These are phyloP conservation scores for Simplicillium sp. DNA, from an alignment of 2,329 filamentous ascomycete species.

Conservation along the genomic window DNA sequence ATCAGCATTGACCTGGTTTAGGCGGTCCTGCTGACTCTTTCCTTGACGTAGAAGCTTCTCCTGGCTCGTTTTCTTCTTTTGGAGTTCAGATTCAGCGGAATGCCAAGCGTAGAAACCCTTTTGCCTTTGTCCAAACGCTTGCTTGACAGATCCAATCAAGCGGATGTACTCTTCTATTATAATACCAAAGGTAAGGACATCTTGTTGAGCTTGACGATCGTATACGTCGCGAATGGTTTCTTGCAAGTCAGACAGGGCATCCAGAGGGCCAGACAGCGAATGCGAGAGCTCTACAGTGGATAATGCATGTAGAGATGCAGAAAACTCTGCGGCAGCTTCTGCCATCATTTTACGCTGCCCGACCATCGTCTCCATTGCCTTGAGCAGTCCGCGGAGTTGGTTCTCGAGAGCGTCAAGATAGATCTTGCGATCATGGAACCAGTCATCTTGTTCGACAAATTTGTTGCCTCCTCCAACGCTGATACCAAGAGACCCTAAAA, in stretches of 20 bases:
- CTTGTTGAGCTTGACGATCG: slow-evolving; percentile 92
- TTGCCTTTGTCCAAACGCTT: slow-evolving; percentile 83
- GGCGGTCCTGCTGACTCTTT: slow-evolving; percentile 87
- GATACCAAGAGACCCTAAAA: slow-evolving; percentile 77
- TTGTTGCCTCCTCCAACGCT: slow-evolving; percentile 71
- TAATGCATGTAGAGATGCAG: slow-evolving; percentile 81
- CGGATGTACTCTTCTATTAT: slow-evolving; percentile 98
- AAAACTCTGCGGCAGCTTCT: slow-evolving; percentile 89
- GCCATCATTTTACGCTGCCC: slow-evolving; percentile 86
- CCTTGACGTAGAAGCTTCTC: slow-evolving; percentile 94
- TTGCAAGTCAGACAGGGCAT: slow-evolving; percentile 87
- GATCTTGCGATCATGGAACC: slow-evolving; percentile 94
- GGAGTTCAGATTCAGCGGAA: slow-evolving; percentile 75
- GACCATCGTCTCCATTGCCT: slow-evolving; percentile 90
- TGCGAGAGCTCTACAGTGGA: slow-evolving; percentile 89
- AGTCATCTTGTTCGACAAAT: slow-evolving; percentile 97
- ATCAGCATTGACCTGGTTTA: slow-evolving; percentile 86
- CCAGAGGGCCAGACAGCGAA: slow-evolving; percentile 76
- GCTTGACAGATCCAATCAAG: slow-evolving; percentile 89
- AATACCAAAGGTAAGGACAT: slow-evolving; percentile 90
- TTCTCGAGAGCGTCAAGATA: slow-evolving; percentile 91
- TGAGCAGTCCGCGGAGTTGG: slow-evolving; percentile 81
- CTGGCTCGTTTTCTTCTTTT: slow-evolving; percentile 80
- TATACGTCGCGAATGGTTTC: slow-evolving; percentile 91
- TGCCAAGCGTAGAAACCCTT: slow-evolving; percentile 97